These are phyloP conservation scores for Diaporthe helianthi DNA, from an alignment of 2,329 filamentous ascomycete genomes.

Conservation along the genomic window DNA sequence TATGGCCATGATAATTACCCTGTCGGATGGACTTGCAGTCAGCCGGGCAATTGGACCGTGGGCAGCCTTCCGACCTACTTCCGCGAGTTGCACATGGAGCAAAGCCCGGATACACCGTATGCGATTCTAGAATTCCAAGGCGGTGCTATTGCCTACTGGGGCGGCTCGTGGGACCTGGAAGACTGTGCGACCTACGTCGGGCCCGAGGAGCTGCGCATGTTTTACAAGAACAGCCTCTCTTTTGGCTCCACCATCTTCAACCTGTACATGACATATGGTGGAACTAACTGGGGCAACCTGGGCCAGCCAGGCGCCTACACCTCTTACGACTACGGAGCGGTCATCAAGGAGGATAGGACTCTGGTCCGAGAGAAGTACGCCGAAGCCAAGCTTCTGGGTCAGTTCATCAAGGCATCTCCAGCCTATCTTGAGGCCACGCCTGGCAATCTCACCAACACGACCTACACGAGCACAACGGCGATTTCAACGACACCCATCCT, in stretches of 20 bases:
- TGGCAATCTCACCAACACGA: conserved; percentile 54
- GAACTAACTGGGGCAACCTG: conserved; percentile 85
- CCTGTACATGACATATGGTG: conserved; percentile 80
- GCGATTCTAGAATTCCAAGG: conserved; percentile 69
- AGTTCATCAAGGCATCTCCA: conserved; percentile 77
- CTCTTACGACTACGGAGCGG: conserved; percentile 61
- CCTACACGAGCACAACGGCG: conserved; percentile 60
- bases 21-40: conserved; percentile 60
- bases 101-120: conserved; percentile 72
- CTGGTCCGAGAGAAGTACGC: conserved; percentile 78
- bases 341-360: conserved; percentile 73
- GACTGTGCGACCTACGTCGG: conserved; percentile 71
- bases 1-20: conserved; percentile 73
- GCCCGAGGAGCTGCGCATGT: conserved; percentile 77
- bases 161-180: conserved; percentile 69
- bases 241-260: conserved; percentile 73
- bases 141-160: conserved; percentile 77
- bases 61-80: conserved; percentile 63
- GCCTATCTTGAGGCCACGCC: conserved; percentile 69
- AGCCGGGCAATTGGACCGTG: conserved; percentile 65
- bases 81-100: conserved; percentile 58
- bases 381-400: conserved; percentile 77
- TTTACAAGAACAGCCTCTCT: conserved; percentile 78
- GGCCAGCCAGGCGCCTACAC: conserved; percentile 72
- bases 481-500: conserved; percentile 68